These are phyloP conservation scores for Fusarium solani-melongenae DNA, from an alignment of 2,329 filamentous ascomycete species.

Conservation along the genomic window DNA sequence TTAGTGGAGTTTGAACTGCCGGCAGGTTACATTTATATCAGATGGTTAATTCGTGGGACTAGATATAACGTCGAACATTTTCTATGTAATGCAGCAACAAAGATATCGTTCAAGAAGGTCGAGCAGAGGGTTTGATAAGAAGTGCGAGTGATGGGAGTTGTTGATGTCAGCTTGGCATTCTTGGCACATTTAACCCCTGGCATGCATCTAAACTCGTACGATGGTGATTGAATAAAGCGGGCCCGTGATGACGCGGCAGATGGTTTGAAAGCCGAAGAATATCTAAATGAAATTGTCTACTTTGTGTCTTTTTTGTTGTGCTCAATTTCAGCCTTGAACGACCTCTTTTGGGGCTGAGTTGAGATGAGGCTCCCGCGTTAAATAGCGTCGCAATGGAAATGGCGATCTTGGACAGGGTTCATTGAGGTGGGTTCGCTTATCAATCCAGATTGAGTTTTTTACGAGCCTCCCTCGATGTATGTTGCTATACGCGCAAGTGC, in stretches of 20 bases:
- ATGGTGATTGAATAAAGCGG: neutral
- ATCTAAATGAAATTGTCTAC: neutral
- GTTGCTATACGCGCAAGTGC: neutral
- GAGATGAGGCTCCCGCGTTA: neutral
- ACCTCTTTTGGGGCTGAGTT: neutral
- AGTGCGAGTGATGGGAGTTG: neutral
- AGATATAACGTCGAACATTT: slow-evolving; percentile 7
- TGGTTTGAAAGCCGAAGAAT: neutral
- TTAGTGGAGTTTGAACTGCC: neutral
- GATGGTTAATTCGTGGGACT: neutral
- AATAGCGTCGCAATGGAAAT: neutral
- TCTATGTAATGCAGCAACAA: slow-evolving; percentile 2
- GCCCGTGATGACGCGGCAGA: neutral
- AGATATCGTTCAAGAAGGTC: neutral
- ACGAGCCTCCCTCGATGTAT: neutral
- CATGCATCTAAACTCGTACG: neutral
- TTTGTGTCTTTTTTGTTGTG: neutral
- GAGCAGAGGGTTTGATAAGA: neutral
- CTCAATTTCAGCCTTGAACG: neutral
- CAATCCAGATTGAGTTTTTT: neutral
- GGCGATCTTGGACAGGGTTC: neutral
- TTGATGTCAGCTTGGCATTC: neutral
- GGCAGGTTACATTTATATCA: neutral
- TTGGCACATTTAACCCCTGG: neutral
- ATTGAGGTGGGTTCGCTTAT: neutral